These are phyloP conservation scores for Xylaria sp. DNA, from an alignment of 2,329 filamentous ascomycete genomes.

Conservation along the genomic window DNA sequence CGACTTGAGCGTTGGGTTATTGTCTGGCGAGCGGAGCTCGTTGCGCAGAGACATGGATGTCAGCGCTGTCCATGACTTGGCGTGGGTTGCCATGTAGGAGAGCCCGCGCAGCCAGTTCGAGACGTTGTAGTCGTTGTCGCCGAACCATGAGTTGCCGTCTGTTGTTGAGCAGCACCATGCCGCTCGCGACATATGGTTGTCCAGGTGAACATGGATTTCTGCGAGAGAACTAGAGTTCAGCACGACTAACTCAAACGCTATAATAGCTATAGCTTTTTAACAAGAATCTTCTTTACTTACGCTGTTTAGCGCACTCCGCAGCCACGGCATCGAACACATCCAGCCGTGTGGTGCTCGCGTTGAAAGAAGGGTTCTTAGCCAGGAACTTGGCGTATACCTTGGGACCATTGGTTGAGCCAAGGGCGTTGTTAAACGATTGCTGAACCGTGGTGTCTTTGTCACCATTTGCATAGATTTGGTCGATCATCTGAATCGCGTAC, in stretches of 20 bases:
- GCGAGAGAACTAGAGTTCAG: slow-evolving; percentile 5
- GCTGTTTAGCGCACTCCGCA: slow-evolving; percentile 63
- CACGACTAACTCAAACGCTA: background rate
- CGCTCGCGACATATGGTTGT: slow-evolving; percentile 69
- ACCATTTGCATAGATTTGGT: slow-evolving; percentile 63
- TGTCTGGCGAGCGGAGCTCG: slow-evolving; percentile 59
- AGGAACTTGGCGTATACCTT: slow-evolving; percentile 62
- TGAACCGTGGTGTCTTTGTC: slow-evolving; percentile 58
- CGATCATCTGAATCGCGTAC: slow-evolving; percentile 72
- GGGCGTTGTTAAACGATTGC: slow-evolving; percentile 56
- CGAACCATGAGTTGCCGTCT: slow-evolving; percentile 70
- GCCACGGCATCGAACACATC: slow-evolving; percentile 70
- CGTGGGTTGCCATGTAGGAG: slow-evolving; percentile 68
- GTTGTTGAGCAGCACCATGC: slow-evolving; percentile 66
- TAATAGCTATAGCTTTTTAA: background rate
- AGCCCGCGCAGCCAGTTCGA: slow-evolving; percentile 70
- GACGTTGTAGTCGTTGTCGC: slow-evolving; percentile 67
- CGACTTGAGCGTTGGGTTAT: slow-evolving; percentile 47
- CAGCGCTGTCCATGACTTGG: slow-evolving; percentile 58
- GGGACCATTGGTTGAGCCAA: slow-evolving; percentile 64
- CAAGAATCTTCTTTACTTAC: slow-evolving; percentile 11
- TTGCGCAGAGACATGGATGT: slow-evolving; percentile 64
- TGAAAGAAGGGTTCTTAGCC: slow-evolving; percentile 66
- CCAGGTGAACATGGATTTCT: slow-evolving; percentile 66
- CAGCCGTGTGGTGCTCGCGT: slow-evolving; percentile 58